These are phyloP conservation scores for Metschnikowia kunwiensis DNA, from an alignment of 805 yeast species.

Conservation along the genomic window DNA sequence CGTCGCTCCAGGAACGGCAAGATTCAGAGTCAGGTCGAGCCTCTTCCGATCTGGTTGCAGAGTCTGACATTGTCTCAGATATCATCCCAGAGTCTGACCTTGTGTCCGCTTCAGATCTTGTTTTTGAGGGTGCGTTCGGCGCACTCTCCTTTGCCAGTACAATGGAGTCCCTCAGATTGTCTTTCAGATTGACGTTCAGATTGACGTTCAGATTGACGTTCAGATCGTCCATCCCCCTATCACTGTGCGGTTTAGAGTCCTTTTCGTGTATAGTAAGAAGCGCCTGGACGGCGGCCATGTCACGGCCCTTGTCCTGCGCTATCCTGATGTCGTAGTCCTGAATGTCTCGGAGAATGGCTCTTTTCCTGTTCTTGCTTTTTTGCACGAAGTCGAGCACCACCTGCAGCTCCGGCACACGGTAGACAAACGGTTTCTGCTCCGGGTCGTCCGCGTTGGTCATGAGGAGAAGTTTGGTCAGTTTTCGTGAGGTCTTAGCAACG, in stretches of 20 bases:
- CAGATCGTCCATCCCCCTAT: neutral
- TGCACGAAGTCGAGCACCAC: conserved; percentile 64
- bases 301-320: conserved; percentile 5
- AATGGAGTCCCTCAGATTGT: no score
- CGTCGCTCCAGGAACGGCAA: no score
- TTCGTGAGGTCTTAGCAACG: conserved; percentile 25
- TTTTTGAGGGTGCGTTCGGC: no score
- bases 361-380: conserved; percentile 21
- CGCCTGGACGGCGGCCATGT: conserved; percentile 11
- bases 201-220: no score
- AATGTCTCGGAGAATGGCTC: conserved; percentile 22
- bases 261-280: conserved; percentile 4
- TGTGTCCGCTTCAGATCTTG: no score
- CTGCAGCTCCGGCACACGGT: conserved; percentile 65
- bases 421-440: conserved; percentile 45
- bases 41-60: no score
- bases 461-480: conserved; percentile 13
- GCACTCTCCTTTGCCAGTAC: no score
- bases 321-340: conserved; percentile 23
- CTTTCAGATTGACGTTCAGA: no score
- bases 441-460: conserved; percentile 20
- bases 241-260: no score
- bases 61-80: no score
- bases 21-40: no score
- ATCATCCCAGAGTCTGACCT: no score